Conservation (phyloP, 192 early-diverging fungal genomes). For the Coemansia sp. region DNA sequence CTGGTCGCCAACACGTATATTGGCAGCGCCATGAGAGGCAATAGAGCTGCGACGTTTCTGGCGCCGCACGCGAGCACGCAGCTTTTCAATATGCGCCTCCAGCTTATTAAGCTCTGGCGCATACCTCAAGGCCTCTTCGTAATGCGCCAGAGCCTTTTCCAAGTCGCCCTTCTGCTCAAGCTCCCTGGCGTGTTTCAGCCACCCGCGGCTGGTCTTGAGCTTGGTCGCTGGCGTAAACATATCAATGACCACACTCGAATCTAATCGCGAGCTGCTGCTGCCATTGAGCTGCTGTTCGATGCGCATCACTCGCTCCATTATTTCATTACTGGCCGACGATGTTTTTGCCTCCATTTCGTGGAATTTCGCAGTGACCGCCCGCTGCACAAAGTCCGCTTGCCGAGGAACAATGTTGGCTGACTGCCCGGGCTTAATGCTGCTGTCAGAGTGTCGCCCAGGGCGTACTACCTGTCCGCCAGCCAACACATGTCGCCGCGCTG, state of each 20-base stretch:
- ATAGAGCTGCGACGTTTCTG: conserved; percentile 41
- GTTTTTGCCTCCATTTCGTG: conserved; percentile 19
- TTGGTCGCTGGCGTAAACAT: conserved; percentile 59
- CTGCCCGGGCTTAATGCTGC: background rate
- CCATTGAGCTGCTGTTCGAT: conserved; percentile 46
- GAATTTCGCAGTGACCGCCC: conserved; percentile 20
- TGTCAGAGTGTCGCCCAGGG: conserved; percentile 13
- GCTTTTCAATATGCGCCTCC: conserved; percentile 46
- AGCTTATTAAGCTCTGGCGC: conserved; percentile 53
- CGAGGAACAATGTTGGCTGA: conserved; percentile 7
- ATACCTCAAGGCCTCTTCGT: conserved; percentile 50
- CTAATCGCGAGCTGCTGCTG: conserved; percentile 10
- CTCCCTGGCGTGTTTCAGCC: conserved; percentile 54
- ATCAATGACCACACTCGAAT: conserved; percentile 41
- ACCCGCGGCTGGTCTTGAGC: conserved; percentile 56
- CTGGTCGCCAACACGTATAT: conserved; percentile 14
- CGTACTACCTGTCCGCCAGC: background rate
- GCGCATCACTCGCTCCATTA: conserved; percentile 49
- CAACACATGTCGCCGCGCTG: conserved; percentile 3
- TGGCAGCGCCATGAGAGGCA: conserved; percentile 32
- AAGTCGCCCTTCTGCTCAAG: conserved; percentile 51
- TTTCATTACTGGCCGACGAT: conserved; percentile 35
- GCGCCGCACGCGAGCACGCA: conserved; percentile 28
- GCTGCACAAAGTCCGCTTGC: conserved; percentile 22
- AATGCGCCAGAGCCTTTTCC: conserved; percentile 52